phyloP scores from a whole-genome alignment of 805 yeast species.

The Candida awuae region DNA sequence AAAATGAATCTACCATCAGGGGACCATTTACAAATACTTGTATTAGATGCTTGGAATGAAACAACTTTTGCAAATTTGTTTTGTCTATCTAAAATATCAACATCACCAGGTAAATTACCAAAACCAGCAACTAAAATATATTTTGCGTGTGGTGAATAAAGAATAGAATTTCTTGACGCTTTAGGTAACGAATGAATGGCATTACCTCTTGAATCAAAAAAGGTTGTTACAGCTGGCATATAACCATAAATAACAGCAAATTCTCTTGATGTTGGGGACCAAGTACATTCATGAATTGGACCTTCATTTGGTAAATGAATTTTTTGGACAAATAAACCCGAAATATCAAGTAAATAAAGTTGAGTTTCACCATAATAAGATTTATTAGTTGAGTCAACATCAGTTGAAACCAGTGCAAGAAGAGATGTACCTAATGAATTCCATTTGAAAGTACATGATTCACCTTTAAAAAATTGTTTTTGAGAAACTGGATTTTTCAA shows the following conservation, averaged over 20 bases:
- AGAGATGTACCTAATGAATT: constrained; percentile 90
- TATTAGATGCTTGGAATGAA: constrained; percentile 84
- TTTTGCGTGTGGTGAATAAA: constrained; percentile 90
- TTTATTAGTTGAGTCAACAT: constrained; percentile 88
- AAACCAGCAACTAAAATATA: constrained; percentile 92
- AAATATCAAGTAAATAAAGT: constrained; percentile 80
- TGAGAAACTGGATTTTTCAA: constrained; percentile 71
- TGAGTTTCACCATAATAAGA: constrained; percentile 96
- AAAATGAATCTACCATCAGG: constrained; percentile 91
- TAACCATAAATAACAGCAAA: constrained; percentile 96
- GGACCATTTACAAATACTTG: constrained; percentile 96
- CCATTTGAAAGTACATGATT: constrained; percentile 88
- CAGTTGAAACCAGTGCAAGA: constrained; percentile 89
- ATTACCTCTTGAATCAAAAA: constrained; percentile 92
- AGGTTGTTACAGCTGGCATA: constrained; percentile 95
- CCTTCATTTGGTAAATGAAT: constrained; percentile 86
- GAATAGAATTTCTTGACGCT: constrained; percentile 80
- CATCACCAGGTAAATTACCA: constrained; percentile 95
- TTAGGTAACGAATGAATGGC: constrained; percentile 74
- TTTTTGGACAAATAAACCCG: constrained; percentile 85
- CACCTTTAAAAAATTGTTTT: constrained; percentile 92
- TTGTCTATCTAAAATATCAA: constrained; percentile 89
- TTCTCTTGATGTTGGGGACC: constrained; percentile 95
- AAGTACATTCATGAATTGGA: constrained; percentile 93
- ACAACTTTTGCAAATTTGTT: constrained; percentile 73